These are phyloP conservation scores for Pseudonitzschia delicatissima DNA, from an alignment of 108 stramenopile species.

Conservation along the genomic window DNA sequence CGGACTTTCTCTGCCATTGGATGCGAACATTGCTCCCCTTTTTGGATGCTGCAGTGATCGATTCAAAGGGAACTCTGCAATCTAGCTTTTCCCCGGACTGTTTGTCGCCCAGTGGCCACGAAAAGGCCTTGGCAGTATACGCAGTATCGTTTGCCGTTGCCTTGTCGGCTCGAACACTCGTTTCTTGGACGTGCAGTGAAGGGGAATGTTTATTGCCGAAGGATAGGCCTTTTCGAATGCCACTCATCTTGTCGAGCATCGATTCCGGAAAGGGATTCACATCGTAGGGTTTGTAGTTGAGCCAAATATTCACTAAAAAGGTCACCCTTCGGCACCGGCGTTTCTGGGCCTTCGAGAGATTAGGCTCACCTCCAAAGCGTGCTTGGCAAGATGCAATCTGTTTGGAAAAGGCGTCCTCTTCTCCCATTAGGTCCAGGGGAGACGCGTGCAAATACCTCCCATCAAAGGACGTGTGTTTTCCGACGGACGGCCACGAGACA, in stretches of 20 bases:
- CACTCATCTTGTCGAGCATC: conserved; percentile 66
- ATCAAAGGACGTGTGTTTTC: conserved; percentile 83
- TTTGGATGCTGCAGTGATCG: conserved; percentile 15
- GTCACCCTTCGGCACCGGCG: conserved; percentile 59
- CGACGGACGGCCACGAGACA: conserved; percentile 63
- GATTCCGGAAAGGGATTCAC: conserved; percentile 67
- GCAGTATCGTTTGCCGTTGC: conserved; percentile 6
- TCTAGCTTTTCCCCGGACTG: conserved; percentile 43
- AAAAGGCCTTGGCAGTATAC: conserved; percentile 6
- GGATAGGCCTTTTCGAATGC: conserved; percentile 12
- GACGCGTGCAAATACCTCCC: conserved; percentile 78
- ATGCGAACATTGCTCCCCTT: conserved; percentile 32
- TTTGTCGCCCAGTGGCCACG: conserved; percentile 68
- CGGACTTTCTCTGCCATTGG: conserved; percentile 8
- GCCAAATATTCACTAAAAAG: conserved; percentile 92
- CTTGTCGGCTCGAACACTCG: neutral
- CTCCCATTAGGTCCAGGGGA: conserved; percentile 56
- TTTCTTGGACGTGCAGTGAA: neutral
- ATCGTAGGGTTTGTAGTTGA: conserved; percentile 80
- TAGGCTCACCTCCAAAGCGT: neutral
- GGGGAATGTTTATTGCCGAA: neutral
- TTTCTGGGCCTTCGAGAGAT: conserved; percentile 9
- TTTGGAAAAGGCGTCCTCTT: conserved; percentile 44
- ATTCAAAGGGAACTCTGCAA: conserved; percentile 45
- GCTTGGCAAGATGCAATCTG: conserved; percentile 25